Percentiles rank a stretch among this genome's conserved stretches.
Conservation (phyloP, 2,329 filamentous ascomycete genomes). For the Stenocarpella maydis region DNA sequence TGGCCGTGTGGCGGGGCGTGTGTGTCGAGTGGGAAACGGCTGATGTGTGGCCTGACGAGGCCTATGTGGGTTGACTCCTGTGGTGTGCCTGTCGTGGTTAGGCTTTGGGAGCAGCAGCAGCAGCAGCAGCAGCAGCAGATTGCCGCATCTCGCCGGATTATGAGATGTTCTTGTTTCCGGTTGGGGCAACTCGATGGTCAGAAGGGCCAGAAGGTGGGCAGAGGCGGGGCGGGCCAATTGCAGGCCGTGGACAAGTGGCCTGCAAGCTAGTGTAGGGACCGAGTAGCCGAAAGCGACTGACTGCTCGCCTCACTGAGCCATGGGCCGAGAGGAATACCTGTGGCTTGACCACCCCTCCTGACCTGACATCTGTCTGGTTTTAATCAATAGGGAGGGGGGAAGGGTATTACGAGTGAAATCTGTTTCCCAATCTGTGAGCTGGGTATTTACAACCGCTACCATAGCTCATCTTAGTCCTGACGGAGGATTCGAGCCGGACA, state of each 20-base stretch:
- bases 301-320: not conserved
- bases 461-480: too few relatives aligned
- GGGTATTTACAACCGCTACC: not conserved
- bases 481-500: not conserved
- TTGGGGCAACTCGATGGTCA: not conserved
- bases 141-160: slow-evolving; percentile 22
- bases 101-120: slow-evolving; percentile 17
- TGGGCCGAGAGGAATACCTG: slow-evolving; percentile 10
- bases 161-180: slow-evolving; percentile 18
- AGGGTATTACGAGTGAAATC: not conserved
- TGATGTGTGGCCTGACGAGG: slow-evolving; percentile 32
- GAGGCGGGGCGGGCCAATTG: slow-evolving; percentile 18
- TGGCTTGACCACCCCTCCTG: not conserved
- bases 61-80: slow-evolving; percentile 23
- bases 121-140: too few relatives aligned
- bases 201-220: slow-evolving; percentile 13
- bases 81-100: slow-evolving; percentile 23
- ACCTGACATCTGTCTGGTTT: not conserved
- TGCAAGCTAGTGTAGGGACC: not conserved
- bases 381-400: not conserved
- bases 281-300: slow-evolving; percentile 17
- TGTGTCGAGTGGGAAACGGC: slow-evolving; percentile 22
- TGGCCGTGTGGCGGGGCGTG: not conserved
- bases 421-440: not conserved
- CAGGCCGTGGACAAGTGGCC: not conserved